Base-by-base conservation (phyloP, 2,329 filamentous ascomycete species). In the Phoma sp. region DNA sequence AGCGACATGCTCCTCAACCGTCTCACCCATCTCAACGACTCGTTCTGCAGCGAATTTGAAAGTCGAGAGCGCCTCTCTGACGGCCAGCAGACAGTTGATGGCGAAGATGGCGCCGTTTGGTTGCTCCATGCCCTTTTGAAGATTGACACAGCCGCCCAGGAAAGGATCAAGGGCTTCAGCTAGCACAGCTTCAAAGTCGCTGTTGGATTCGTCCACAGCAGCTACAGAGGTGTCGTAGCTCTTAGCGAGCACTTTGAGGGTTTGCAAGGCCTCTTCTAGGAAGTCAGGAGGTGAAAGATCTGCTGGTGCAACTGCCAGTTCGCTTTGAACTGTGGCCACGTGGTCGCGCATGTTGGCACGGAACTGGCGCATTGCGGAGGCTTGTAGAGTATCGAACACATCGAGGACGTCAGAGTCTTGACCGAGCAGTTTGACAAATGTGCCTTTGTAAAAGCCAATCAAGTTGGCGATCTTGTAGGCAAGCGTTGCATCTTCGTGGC, bases 391-490 rank as follows among this genome's bases (percentile, higher is more conserved):
- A 4, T 78, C 76, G 45, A 96, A 84, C 2, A 87, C 83, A 3
- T 89, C 87, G 0, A 93, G 80, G 0, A 97, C 80, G 7, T 83
- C 80, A 0, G 91, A 91, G 10, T 87, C 81, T 2, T 81, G 65
- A 2, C 90, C 89, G 0, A 98, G 80, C 0, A 98, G 81, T 64
- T 89, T 93, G 14, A 86, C 79, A 71, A 98, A 97, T 1, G 93
- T 97, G 57, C 86, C 82, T 25, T 86, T 87, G 76, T 99, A 99
- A 76, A 99, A 99, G 33, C 86, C 87, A 34, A 98, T 82, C 1
- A 99, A 80, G 65, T 96, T 97, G 10, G 91, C 88, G 33, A 98
- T 86, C 72, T 92, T 95, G 78, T 96, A 99, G 28, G 92, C 88
- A 42, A 92, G 80, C 17, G 96, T 91, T 0, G 89, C 89, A 54